A percentile compares a stretch with the other conserved stretches of the same genome.
Evolutionary conservation across 352 stramenopile species (phyloP).

Genomic region (Phytophthora crassamura): DNA sequence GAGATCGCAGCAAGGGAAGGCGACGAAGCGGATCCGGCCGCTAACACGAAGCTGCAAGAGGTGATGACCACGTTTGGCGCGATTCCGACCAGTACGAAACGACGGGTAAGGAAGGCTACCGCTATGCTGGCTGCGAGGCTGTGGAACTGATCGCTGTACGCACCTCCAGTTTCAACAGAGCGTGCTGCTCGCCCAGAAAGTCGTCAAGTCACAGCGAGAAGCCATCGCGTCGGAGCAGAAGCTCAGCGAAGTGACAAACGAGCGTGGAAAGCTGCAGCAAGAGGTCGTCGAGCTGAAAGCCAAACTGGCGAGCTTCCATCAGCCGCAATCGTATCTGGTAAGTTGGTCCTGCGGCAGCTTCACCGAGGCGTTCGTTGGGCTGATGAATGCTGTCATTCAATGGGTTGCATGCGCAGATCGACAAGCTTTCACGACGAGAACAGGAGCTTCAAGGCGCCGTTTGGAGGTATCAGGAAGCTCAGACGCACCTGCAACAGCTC

Average conservation of each 20-base stretch:
- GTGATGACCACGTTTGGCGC: slow-evolving; percentile 67
- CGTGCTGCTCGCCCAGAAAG: slow-evolving; percentile 67
- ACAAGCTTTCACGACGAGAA: slow-evolving; percentile 61
- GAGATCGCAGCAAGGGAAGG: slow-evolving; percentile 32
- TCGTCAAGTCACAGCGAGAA: slow-evolving; percentile 73
- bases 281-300: slow-evolving; percentile 42
- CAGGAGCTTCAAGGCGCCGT: slow-evolving; percentile 48
- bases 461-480: slow-evolving; percentile 27
- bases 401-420: slow-evolving; percentile 46
- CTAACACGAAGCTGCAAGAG: slow-evolving; percentile 41
- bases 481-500: slow-evolving; percentile 53
- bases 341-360: neutral
- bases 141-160: neutral
- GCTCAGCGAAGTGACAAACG: slow-evolving; percentile 36
- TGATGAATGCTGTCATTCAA: neutral
- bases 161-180: slow-evolving; percentile 73
- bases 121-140: neutral
- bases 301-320: slow-evolving; percentile 61
- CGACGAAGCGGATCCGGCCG: neutral
- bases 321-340: slow-evolving; percentile 82
- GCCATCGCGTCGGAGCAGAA: slow-evolving; percentile 48
- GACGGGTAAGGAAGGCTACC: slow-evolving; percentile 46
- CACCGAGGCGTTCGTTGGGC: neutral
- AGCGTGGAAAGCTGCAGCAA: slow-evolving; percentile 38
- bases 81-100: slow-evolving; percentile 71